Percentiles rank a stretch among this genome's conserved stretches.
Evolutionary conservation across 2,329 filamentous ascomycete genomes (phyloP).

Genomic region (Pseudogymnoascus sp.): DNA sequence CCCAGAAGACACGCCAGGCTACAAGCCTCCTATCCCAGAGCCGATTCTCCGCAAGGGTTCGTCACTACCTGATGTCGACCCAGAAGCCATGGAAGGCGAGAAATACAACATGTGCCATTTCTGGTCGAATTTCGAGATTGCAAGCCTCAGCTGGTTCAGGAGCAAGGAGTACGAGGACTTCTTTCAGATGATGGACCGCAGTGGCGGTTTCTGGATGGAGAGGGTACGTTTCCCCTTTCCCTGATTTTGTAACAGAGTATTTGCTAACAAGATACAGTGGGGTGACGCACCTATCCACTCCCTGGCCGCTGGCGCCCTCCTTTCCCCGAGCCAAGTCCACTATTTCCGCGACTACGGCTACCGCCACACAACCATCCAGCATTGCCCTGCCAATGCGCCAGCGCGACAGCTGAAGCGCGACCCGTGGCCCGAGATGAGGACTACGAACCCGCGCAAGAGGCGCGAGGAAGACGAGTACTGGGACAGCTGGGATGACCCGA

Average conservation of each 20-base stretch:
- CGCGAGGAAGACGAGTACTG: slow-evolving; percentile 94
- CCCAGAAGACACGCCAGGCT: slow-evolving; percentile 56
- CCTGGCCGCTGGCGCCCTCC: slow-evolving; percentile 81
- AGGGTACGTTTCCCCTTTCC: slow-evolving; percentile 54
- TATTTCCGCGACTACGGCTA: slow-evolving; percentile 99
- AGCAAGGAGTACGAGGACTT: slow-evolving; percentile 98
- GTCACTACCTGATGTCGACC: slow-evolving; percentile 73
- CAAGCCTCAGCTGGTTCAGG: slow-evolving; percentile 87
- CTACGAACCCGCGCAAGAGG: slow-evolving; percentile 72
- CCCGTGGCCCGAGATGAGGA: slow-evolving; percentile 77
- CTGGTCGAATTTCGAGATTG: slow-evolving; percentile 99
- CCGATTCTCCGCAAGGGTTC: slow-evolving; percentile 74
- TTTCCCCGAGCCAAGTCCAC: slow-evolving; percentile 78
- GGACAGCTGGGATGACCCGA: slow-evolving; percentile 77
- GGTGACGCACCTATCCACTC: slow-evolving; percentile 98
- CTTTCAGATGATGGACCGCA: slow-evolving; percentile 97
- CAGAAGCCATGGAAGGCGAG: slow-evolving; percentile 93
- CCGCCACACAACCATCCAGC: slow-evolving; percentile 96
- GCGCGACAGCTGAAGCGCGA: slow-evolving; percentile 74
- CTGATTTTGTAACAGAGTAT: slow-evolving; percentile 1
- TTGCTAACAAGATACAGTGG: slow-evolving; percentile 56
- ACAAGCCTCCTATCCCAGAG: slow-evolving; percentile 66
- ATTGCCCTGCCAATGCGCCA: slow-evolving; percentile 93
- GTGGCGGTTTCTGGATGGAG: slow-evolving; percentile 99
- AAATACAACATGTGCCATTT: slow-evolving; percentile 99